phyloP scores from a whole-genome alignment of 148 eudicot genomes.

The Polygonum maritimum region DNA sequence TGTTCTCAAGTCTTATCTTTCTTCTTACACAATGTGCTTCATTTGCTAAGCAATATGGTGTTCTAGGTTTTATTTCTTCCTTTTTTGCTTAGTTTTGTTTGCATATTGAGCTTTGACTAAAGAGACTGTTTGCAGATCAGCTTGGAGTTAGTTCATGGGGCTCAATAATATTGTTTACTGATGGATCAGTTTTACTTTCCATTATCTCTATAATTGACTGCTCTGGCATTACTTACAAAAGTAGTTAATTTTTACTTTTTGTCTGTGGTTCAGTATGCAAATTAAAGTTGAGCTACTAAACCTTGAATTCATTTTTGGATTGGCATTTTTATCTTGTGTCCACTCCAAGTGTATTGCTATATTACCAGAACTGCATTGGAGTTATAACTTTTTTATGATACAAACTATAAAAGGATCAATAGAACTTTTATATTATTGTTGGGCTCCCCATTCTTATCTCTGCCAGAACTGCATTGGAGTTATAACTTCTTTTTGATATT shows the following conservation, averaged over 20 bases:
- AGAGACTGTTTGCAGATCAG: neutral
- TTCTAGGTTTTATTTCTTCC: neutral
- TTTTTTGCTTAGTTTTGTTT: neutral
- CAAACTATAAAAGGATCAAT: neutral
- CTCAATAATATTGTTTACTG: neutral
- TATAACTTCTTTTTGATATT: neutral
- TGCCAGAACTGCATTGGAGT: neutral
- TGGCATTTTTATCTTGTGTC: neutral
- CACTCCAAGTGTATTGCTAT: neutral
- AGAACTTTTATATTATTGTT: neutral
- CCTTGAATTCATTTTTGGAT: neutral
- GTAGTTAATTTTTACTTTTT: neutral
- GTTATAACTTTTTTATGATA: neutral
- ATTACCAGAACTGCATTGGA: neutral
- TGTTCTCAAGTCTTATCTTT: neutral
- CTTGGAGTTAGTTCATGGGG: neutral
- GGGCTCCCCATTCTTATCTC: too few species aligned
- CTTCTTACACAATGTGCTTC: neutral
- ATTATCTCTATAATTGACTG: neutral
- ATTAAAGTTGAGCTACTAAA: neutral
- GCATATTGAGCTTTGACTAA: neutral
- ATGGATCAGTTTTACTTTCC: neutral
- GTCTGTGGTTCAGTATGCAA: neutral
- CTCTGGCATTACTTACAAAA: neutral
- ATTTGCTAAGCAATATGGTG: neutral